A percentile compares a stretch with the other conserved stretches of the same genome.
Evolutionary conservation across 208 protist species (phyloP).

Genomic region (Leishmania lainsoni): DNA sequence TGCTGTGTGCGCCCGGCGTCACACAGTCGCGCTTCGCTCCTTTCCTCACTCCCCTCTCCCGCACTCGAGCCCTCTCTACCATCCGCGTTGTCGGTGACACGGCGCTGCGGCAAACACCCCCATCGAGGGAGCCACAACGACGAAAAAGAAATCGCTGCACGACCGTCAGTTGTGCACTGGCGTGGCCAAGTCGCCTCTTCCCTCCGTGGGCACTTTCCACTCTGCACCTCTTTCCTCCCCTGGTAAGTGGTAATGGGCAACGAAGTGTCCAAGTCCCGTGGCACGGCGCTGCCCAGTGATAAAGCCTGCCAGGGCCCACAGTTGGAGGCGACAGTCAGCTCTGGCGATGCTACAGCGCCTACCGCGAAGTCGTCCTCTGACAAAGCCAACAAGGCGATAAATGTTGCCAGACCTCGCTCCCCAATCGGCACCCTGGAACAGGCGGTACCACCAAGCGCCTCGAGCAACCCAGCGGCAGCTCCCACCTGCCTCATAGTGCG

Average conservation of each 20-base stretch:
- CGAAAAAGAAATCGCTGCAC: background rate
- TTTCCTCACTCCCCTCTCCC: background rate
- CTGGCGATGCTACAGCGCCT: background rate
- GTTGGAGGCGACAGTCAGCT: background rate
- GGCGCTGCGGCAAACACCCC: background rate
- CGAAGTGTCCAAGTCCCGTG: constrained; percentile 17
- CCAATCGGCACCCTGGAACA: background rate
- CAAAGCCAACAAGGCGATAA: background rate
- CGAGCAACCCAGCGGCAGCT: background rate
- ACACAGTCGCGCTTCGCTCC: background rate
- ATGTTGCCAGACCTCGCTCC: background rate
- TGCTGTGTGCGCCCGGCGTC: background rate
- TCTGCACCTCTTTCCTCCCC: background rate
- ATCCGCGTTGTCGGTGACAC: background rate
- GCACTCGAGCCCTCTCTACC: background rate
- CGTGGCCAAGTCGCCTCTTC: background rate
- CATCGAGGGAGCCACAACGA: background rate
- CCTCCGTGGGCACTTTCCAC: background rate
- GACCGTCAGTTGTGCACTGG: background rate
- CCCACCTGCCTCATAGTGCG: background rate
- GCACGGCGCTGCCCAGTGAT: background rate
- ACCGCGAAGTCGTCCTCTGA: background rate
- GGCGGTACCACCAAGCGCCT: background rate
- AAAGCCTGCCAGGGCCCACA: background rate
- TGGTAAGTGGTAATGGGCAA: constrained; percentile 4